Conservation (phyloP, 371 early-diverging fungal genomes). For the Zychaea mexicana region DNA sequence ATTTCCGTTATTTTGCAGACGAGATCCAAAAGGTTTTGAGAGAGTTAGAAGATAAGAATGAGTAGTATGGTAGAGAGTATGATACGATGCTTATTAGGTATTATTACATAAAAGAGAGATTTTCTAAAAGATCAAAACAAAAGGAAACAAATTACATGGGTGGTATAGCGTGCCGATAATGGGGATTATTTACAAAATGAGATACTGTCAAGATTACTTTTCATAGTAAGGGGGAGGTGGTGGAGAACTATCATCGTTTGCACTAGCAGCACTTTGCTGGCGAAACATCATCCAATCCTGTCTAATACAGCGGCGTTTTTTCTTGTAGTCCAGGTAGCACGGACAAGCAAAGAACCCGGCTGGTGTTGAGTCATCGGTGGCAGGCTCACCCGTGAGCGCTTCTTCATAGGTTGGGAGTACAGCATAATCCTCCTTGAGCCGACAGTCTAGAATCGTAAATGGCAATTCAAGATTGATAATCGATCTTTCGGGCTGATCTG, state of each 20-base stretch:
- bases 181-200: not conserved
- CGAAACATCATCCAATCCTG: slow-evolving; percentile 36
- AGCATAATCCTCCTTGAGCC: slow-evolving; percentile 44
- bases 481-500: slow-evolving; percentile 11
- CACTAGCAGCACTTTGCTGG: slow-evolving; percentile 9
- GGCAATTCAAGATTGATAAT: slow-evolving; percentile 45
- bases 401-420: slow-evolving; percentile 47
- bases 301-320: slow-evolving; percentile 21
- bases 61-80: too few species aligned
- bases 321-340: slow-evolving; percentile 47
- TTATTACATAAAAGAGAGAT: not conserved
- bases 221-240: slow-evolving; percentile 17
- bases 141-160: not conserved
- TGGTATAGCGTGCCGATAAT: not conserved
- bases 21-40: not conserved
- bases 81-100: too few species aligned
- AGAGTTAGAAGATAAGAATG: not conserved
- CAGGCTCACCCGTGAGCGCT: slow-evolving; percentile 24
- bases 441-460: slow-evolving; percentile 48
- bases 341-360: slow-evolving; percentile 45
- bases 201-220: not conserved
- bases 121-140: not conserved
- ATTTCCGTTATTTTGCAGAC: slow-evolving; percentile 34
- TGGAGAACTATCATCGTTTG: not conserved
- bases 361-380: slow-evolving; percentile 23